Conservation (phyloP, 2,329 filamentous ascomycete genomes). For the Exophiala sideris region DNA sequence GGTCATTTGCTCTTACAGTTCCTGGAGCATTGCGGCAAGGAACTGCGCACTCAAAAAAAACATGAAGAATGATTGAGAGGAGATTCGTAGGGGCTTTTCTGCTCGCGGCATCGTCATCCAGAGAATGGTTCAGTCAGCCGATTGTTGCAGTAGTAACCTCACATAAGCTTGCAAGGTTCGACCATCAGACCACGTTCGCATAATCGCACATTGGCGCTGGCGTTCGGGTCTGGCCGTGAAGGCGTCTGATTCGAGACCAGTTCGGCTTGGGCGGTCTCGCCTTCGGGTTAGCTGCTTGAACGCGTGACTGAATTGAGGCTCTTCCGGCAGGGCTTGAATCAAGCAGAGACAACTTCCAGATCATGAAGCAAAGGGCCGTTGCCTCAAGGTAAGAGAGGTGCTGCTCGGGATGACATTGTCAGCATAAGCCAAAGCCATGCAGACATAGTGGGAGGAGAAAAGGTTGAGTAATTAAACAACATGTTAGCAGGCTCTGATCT, state of each 20-base stretch:
- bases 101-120: background rate
- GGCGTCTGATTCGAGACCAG: background rate
- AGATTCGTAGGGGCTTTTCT: background rate
- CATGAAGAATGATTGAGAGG: no score
- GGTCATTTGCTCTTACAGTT: no score
- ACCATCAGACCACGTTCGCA: slow-evolving; percentile 15
- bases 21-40: no score
- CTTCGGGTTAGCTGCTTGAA: background rate
- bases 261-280: background rate
- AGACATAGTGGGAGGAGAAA: background rate
- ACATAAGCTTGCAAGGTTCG: slow-evolving; percentile 1
- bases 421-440: background rate
- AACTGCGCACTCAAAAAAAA: no score
- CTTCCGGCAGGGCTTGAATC: background rate
- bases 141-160: background rate
- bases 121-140: background rate
- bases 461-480: no score
- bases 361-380: no score
- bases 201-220: slow-evolving; percentile 2
- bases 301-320: background rate
- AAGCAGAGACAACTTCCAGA: background rate
- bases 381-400: no score
- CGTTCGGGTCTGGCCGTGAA: background rate
- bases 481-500: background rate
- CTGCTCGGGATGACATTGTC: no score